Evolutionary conservation across 2,329 filamentous ascomycete species (phyloP), one percentile per base, ranked within the genome.

Genomic region (Fonsecaea multimorphosa): DNA sequence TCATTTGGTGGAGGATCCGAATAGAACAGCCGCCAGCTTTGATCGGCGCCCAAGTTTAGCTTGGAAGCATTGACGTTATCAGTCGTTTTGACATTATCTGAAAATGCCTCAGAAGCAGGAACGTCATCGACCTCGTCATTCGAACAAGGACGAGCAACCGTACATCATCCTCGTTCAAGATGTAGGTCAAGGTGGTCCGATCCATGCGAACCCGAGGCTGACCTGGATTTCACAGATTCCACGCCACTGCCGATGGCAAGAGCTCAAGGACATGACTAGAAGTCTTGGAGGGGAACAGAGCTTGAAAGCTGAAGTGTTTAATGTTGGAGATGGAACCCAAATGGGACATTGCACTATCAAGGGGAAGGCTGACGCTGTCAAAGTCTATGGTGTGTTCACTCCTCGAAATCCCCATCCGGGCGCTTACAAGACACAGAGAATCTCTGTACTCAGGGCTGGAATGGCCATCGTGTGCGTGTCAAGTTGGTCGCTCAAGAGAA

Each of bases 171-270:
- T 71, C 24, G 68, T 72, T 51, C 62, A 71, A 38, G 65, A 66
- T 66, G 70, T 72, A 66, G 22, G 69, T 52, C 27, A 29, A 12
- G n/a, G 19, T 1, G n/a, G n/a, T 5, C 38, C 29, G 11, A 11
- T n/a, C 46, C n/a, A 19, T 40, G n/a, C 51, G 16, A 14, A 14
- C 32, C 49, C 44, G 7, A 56, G 24, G 19, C 53, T 58, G 44
- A 63, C 32, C 29, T 19, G 46, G 24, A 62, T 29, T 6, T 32
- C 8, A 46, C 38, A 72, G 71, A 70, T 72, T 22, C 70, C 71
- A 52, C 68, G 64, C 58, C 62, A 71, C 60, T 72, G 69, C 46
- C 68, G 68, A 55, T 72, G 71, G 71, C 71, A 72, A 54, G 71
- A 72, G 57, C 68, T 72, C 52, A 72, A 72, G 57, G 71, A 72